Percentiles rank a stretch among this genome's conserved stretches.
Evolutionary conservation across 2,329 filamentous ascomycete species (phyloP).

Genomic region (Cytospora paraplurivora): DNA sequence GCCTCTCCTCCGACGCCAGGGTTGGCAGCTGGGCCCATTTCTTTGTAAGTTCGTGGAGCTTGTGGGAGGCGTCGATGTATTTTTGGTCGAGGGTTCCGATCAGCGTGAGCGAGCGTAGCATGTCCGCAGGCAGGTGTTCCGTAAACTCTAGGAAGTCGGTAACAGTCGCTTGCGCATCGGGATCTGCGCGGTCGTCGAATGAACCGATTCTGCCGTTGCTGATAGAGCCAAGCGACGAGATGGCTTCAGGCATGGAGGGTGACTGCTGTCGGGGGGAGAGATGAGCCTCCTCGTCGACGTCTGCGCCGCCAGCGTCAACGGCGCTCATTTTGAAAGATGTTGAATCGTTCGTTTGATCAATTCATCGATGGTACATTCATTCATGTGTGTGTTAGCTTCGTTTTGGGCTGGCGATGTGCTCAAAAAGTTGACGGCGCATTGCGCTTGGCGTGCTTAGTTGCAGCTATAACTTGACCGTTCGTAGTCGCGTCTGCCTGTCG

Average conservation of each 20-base stretch:
- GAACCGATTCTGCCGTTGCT: slow-evolving; percentile 44
- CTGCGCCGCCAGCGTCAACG: slow-evolving; percentile 30
- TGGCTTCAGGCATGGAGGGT: slow-evolving; percentile 38
- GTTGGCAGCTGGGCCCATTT: slow-evolving; percentile 59
- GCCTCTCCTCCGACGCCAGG: slow-evolving; percentile 49
- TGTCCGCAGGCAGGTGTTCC: slow-evolving; percentile 69
- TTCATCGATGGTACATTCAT: not conserved
- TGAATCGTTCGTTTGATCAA: not conserved
- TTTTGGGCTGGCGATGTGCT: slow-evolving; percentile 8
- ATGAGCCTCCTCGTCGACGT: slow-evolving; percentile 35
- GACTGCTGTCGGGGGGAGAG: slow-evolving; percentile 43
- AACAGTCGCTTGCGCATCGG: slow-evolving; percentile 69
- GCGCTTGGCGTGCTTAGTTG: slow-evolving; percentile 10
- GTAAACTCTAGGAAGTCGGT: slow-evolving; percentile 71
- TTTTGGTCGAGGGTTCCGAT: slow-evolving; percentile 65
- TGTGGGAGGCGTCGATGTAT: slow-evolving; percentile 58
- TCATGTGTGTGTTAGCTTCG: not conserved
- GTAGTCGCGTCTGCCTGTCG: not conserved
- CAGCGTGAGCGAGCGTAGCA: slow-evolving; percentile 65
- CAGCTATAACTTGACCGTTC: not conserved
- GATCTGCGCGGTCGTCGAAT: slow-evolving; percentile 59
- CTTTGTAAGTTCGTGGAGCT: slow-evolving; percentile 58
- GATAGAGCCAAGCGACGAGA: slow-evolving; percentile 36
- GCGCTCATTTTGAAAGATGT: slow-evolving; percentile 30
- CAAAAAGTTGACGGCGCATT: slow-evolving; percentile 8